Base-by-base conservation (phyloP, 345 rosid genomes). In the Gossypium stocksii region DNA sequence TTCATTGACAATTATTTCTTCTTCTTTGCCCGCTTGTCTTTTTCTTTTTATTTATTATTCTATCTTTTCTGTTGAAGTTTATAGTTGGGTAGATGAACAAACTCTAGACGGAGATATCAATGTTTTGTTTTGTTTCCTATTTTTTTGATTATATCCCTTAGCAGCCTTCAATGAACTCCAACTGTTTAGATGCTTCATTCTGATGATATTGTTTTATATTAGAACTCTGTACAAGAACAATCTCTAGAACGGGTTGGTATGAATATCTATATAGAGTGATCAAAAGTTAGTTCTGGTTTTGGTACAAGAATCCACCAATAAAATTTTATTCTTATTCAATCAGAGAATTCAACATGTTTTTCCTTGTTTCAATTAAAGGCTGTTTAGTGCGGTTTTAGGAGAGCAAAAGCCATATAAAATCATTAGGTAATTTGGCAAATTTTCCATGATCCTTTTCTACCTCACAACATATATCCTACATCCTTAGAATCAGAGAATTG, bases 1-100 rank as follows among this genome's bases (percentile, higher is more conserved):
- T 34, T 46, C 9, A 77, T 81, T 75, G 80, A 76, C 77, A 34
- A 34, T 34, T 34, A 34, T 5, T 5, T 34, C 41, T 5, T 34
- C 41, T 34, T 34, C 41, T 29, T 29, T 29, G 41, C 41, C 41
- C 41, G 41, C 41, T 9, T 2, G 69, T 38, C 41, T 0, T 23
- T 41, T 2, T 23, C 41, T 54, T 51, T 41, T 10, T 4, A 11
- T 60, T 14, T 29, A 57, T 7, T 16, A 2, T 17, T 29, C 20
- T 63, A 58, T 45, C 17, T 72, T 70, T 60, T 19, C 43, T 57
- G 71, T 78, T 64, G 65, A 64, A 63, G 65, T 54, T 79, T 82
- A 45, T 75, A 7, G 86, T 27, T 85, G 77, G 87, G 90, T 79
- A 83, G 93, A 83, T 89, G 88, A 85, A 77, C 90, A 38, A 89